Conservation (phyloP, 2,329 filamentous ascomycete species). For the Allantophomopsis lycopodina region DNA sequence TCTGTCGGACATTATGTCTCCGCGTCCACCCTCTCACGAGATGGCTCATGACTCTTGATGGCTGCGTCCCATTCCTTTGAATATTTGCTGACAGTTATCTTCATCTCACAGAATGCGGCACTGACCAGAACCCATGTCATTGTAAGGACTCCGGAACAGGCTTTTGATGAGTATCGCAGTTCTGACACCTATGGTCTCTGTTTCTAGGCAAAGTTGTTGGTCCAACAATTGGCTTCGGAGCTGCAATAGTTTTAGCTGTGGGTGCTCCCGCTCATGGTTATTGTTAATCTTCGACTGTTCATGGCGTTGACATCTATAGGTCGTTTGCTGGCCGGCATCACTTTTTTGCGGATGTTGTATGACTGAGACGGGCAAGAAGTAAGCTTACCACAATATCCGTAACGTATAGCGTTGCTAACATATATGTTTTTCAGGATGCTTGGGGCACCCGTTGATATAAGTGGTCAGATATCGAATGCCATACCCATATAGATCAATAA, state of each 20-base stretch:
- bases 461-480: slow-evolving; percentile 31
- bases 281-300: slow-evolving; percentile 1
- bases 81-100: no score
- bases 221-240: slow-evolving; percentile 31
- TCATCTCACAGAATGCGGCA: slow-evolving; percentile 26
- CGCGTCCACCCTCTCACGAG: no score
- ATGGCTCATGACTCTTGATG: no score
- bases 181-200: background rate
- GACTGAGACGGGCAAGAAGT: slow-evolving; percentile 38
- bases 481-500: slow-evolving; percentile 26
- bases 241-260: slow-evolving; percentile 34
- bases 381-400: slow-evolving; percentile 10
- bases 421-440: slow-evolving; percentile 25
- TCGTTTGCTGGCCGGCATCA: slow-evolving; percentile 39
- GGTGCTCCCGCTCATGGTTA: slow-evolving; percentile 10
- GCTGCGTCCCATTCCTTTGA: no score
- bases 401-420: background rate
- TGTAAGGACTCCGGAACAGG: slow-evolving; percentile 20
- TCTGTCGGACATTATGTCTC: no score
- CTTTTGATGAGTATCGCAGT: background rate
- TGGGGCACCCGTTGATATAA: slow-evolving; percentile 34
- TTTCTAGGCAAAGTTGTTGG: slow-evolving; percentile 28
- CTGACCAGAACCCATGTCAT: slow-evolving; percentile 40
- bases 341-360: slow-evolving; percentile 41
- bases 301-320: slow-evolving; percentile 15